Evolutionary conservation across 805 yeast genomes (phyloP).

Genomic region (Saccharomycopsis schoenii): DNA sequence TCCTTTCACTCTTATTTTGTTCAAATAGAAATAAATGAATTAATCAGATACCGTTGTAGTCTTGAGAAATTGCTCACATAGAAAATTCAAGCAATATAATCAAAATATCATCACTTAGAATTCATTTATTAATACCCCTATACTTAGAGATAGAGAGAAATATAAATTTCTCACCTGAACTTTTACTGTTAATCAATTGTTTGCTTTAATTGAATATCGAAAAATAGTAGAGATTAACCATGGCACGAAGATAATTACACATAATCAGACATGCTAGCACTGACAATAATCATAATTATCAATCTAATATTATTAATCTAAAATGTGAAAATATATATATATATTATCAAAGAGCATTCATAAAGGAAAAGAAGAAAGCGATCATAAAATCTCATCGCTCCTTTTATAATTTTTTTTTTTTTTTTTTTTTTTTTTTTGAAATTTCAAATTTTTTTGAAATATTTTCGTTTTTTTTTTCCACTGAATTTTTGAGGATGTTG

Average conservation of each 20-base stretch:
- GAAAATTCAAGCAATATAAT: slow-evolving; percentile 36
- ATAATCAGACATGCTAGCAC: too few relatives aligned
- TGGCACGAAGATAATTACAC: too few relatives aligned
- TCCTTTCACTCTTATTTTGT: neutral
- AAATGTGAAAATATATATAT: too few relatives aligned
- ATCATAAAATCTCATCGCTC: neutral
- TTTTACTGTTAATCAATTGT: neutral
- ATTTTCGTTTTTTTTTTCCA: too few relatives aligned
- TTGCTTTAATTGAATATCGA: neutral
- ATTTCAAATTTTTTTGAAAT: neutral
- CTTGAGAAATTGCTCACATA: slow-evolving; percentile 70
- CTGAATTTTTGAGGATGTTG: neutral
- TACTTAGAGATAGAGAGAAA: neutral
- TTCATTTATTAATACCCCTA: slow-evolving; percentile 1
- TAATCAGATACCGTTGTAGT: slow-evolving; percentile 96
- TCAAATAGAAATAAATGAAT: neutral
- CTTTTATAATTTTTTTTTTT: neutral
- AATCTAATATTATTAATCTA: neutral
- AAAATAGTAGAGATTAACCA: neutral
- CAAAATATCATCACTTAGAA: slow-evolving; percentile 25
- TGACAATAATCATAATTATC: too few relatives aligned
- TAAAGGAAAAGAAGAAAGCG: neutral
- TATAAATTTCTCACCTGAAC: neutral
- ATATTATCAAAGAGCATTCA: too few relatives aligned
- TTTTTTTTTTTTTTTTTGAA: neutral